These are phyloP conservation scores for Vigna trinervia DNA, from an alignment of 306 rosid species.

Conservation along the genomic window DNA sequence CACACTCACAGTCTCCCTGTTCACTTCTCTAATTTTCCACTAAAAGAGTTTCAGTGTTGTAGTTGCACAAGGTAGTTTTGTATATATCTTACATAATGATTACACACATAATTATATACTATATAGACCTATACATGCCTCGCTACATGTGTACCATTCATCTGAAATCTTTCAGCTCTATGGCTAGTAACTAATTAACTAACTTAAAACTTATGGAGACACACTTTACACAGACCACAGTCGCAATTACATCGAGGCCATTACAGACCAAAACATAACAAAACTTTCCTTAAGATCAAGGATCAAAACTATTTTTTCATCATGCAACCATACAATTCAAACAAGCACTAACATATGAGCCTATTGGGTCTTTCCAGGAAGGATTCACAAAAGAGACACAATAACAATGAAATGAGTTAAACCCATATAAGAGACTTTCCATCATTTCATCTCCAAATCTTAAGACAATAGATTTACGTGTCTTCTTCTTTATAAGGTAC, in stretches of 20 bases:
- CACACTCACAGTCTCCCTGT: not conserved
- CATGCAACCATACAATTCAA: conserved; percentile 16
- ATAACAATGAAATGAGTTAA: too few relatives aligned
- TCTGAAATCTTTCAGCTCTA: not conserved
- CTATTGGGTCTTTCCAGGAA: too few relatives aligned
- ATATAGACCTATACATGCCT: not conserved
- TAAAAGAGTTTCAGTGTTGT: not conserved
- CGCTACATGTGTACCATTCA: not conserved
- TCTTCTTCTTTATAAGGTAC: too few relatives aligned
- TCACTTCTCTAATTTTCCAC: not conserved
- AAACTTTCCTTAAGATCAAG: not conserved
- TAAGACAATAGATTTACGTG: too few relatives aligned
- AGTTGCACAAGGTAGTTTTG: not conserved
- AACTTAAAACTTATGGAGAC: not conserved
- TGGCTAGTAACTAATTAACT: not conserved
- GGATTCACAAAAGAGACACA: too few relatives aligned
- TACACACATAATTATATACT: not conserved
- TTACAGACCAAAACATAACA: not conserved
- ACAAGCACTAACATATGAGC: not conserved
- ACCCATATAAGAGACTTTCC: too few relatives aligned
- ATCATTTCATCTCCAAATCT: too few relatives aligned
- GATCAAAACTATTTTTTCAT: conserved; percentile 10
- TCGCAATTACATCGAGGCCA: not conserved
- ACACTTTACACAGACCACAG: not conserved
- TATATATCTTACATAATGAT: not conserved